These are phyloP conservation scores for Oleoguttula mirabilis DNA, from an alignment of 495 filamentous ascomycete species.

Conservation along the genomic window DNA sequence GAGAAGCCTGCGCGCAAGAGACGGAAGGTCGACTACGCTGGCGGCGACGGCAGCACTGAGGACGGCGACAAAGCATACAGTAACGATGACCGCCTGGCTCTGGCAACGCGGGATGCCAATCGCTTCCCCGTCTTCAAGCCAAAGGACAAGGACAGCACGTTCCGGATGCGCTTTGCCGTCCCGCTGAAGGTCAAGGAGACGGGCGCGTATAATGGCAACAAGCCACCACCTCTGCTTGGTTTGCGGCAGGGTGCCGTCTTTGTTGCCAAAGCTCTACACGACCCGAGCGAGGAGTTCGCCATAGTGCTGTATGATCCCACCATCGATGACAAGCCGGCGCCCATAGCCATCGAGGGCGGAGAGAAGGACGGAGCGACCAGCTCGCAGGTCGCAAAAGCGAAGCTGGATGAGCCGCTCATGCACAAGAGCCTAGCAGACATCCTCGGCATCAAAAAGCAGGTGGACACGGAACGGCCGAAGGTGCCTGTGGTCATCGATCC, in stretches of 20 bases:
- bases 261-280: conserved; percentile 81
- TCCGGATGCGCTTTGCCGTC: conserved; percentile 71
- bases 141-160: conserved; percentile 75
- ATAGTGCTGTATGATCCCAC: conserved; percentile 96
- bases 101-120: conserved; percentile 81
- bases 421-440: conserved; percentile 96
- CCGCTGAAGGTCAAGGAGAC: conserved; percentile 73
- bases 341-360: conserved; percentile 35
- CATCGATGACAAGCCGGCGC: conserved; percentile 64
- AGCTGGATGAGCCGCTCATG: conserved; percentile 67
- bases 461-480: conserved; percentile 64
- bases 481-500: conserved; percentile 98
- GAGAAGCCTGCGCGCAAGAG: conserved; percentile 77
- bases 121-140: conserved; percentile 79
- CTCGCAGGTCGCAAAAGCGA: conserved; percentile 37
- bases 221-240: conserved; percentile 75
- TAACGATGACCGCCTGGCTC: conserved; percentile 73
- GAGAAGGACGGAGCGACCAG: conserved; percentile 38
- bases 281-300: conserved; percentile 89
- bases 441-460: conserved; percentile 81
- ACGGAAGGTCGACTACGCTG: conserved; percentile 80
- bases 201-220: conserved; percentile 57
- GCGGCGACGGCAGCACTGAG: conserved; percentile 61
- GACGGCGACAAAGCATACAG: conserved; percentile 70
- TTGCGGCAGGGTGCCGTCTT: conserved; percentile 75